Conservation (phyloP, 208 protist species). For the Kentomonas sorsogonicus region DNA sequence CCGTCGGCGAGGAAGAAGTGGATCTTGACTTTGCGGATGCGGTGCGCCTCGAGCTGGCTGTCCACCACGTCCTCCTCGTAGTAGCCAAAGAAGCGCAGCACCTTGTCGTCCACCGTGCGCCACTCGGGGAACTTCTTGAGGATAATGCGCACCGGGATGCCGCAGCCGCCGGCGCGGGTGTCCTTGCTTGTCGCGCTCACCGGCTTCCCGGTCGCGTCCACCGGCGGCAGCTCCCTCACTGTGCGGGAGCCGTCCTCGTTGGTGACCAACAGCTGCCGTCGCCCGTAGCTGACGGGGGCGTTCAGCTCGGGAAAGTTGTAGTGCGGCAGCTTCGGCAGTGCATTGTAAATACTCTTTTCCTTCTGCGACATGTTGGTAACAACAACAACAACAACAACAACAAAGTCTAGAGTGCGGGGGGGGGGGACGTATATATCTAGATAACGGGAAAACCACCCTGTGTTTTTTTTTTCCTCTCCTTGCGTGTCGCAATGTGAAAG, state of each 20-base stretch:
- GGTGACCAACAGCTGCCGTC: slow-evolving; percentile 47
- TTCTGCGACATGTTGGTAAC: no score
- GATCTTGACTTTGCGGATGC: slow-evolving; percentile 91
- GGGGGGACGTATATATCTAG: no score
- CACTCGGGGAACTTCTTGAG: slow-evolving; percentile 75
- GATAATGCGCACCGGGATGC: slow-evolving; percentile 60
- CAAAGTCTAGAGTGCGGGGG: no score
- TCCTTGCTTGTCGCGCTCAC: not conserved
- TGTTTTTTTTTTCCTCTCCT: no score
- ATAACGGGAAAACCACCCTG: no score
- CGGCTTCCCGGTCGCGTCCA: slow-evolving; percentile 34
- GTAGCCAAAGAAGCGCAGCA: slow-evolving; percentile 94
- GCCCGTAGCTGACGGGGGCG: slow-evolving; percentile 32
- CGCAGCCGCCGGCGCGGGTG: slow-evolving; percentile 30
- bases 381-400: no score
- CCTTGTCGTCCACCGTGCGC: slow-evolving; percentile 91
- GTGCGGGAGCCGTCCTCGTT: slow-evolving; percentile 40
- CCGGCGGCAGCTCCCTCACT: no score
- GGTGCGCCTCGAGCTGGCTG: slow-evolving; percentile 72
- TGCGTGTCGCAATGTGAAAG: no score
- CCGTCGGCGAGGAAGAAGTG: slow-evolving; percentile 93
- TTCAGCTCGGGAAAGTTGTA: slow-evolving; percentile 77
- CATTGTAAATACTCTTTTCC: slow-evolving; percentile 79
- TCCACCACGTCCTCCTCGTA: slow-evolving; percentile 93
- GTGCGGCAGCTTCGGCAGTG: slow-evolving; percentile 76